Base-by-base conservation (phyloP, 2,329 filamentous ascomycete species). In the Graphilbum sp. region DNA sequence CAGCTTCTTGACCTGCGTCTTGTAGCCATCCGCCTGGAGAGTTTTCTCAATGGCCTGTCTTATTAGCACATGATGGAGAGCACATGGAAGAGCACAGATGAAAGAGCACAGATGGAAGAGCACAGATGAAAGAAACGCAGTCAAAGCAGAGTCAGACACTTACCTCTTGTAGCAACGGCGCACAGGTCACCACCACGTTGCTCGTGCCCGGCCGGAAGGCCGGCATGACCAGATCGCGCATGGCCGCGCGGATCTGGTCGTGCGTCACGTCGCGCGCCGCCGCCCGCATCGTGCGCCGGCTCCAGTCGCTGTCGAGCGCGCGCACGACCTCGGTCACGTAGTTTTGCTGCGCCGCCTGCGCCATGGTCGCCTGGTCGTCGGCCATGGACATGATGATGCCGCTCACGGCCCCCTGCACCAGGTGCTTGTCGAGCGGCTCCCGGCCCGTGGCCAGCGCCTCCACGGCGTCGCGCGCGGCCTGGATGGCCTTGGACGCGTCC, bases 381-480 rank as follows among this genome's bases (percentile, higher is more conserved):
- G 87, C 90, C 52, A 92, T 81, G 36, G 67, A 69, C 43, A 87
- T 77, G 25, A 98, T 85, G 41, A 98, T 86, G 48, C 78, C 80
- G 52, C 81, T 90, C 42, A 98, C 82, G 5, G 88, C 86, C 6
- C 85, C 87, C 57, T 96, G 85, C 10, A 96, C 72, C 47, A 87
- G 77, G 41, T 87, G 67, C 39, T 76, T 72, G 52, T 96, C 85
- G 39, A 98, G 79, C 23, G 69, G 64, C 2, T 71, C 68, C 9
- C 67, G 69, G 9, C 85, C 88, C 20, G 75, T 69, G 3, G 81
- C 78, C 47, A 92, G 78, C 42, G 75, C 76, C 32, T 74, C 64
- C 32, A 96, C 75, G 18, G 88, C 76, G 27, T 76, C 69, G 45
- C 78, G 79, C 37, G 79, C 80, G 1, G 83, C 83, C 23, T 67